These are phyloP conservation scores for Curvularia hawaiiensis DNA, from an alignment of 2,329 filamentous ascomycete species.

Conservation along the genomic window DNA sequence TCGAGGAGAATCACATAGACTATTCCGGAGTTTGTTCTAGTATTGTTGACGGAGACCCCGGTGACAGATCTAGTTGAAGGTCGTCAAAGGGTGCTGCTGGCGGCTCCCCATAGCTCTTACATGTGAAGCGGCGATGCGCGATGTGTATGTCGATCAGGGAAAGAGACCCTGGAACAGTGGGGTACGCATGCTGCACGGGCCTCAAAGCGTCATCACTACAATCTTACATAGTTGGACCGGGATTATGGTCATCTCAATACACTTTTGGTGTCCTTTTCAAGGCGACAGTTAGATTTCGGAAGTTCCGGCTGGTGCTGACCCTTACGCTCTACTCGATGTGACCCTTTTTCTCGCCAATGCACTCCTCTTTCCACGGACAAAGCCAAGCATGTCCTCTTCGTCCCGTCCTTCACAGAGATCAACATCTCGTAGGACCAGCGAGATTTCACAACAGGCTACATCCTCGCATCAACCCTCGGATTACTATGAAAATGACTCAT, in stretches of 20 bases:
- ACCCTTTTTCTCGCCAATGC: slow-evolving; percentile 2
- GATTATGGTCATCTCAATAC: not conserved
- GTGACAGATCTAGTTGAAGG: not conserved
- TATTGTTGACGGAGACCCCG: not conserved
- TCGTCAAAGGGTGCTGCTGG: not conserved
- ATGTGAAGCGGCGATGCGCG: not conserved
- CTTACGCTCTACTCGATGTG: slow-evolving; percentile 1
- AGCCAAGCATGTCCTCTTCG: slow-evolving; percentile 21
- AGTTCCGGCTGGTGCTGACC: slow-evolving; percentile 6
- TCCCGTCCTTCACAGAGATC: slow-evolving; percentile 21
- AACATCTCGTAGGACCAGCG: slow-evolving; percentile 29
- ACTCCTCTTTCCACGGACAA: not conserved
- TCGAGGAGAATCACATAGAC: not conserved
- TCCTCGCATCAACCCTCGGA: slow-evolving; percentile 31
- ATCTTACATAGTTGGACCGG: not conserved
- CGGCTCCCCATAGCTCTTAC: not conserved
- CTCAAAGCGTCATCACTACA: slow-evolving; percentile 16
- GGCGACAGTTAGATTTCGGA: not conserved
- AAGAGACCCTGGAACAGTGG: slow-evolving; percentile 9
- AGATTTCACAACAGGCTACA: slow-evolving; percentile 28
- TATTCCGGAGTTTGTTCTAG: too few species aligned
- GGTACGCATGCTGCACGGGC: slow-evolving; percentile 21
- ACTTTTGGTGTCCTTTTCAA: not conserved
- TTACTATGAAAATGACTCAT: slow-evolving; percentile 14
- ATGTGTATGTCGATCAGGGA: slow-evolving; percentile 1